These are phyloP conservation scores for Rhynchospora pubera DNA, from an alignment of 176 grass and related monocot genomes.

Conservation along the genomic window DNA sequence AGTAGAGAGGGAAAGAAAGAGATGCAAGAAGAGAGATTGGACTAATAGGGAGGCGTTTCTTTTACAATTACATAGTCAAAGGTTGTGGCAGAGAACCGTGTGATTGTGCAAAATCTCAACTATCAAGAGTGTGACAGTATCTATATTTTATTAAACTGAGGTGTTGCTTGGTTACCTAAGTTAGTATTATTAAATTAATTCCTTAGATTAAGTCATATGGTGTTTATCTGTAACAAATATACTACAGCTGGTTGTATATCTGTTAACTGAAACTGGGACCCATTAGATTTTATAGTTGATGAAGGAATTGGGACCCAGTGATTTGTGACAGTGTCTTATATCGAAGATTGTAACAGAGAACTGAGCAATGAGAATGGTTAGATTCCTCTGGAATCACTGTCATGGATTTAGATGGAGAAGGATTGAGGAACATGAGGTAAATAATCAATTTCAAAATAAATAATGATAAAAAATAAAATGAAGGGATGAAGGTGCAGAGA, in stretches of 20 bases:
- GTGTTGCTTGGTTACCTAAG: conserved; percentile 10
- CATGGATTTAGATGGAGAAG: background rate
- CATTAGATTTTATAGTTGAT: background rate
- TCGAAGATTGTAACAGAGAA: background rate
- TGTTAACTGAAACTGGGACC: background rate
- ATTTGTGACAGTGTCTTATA: background rate
- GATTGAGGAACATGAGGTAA: background rate
- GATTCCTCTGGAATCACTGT: conserved; percentile 3
- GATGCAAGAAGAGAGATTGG: background rate
- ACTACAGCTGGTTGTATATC: background rate
- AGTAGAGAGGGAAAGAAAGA: background rate
- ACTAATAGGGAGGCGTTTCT: background rate
- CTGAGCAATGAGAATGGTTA: background rate
- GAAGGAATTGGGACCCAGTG: background rate
- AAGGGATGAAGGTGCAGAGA: background rate
- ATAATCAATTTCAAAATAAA: background rate
- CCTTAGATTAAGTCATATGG: background rate
- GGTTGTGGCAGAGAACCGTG: conserved; percentile 3
- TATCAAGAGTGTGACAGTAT: background rate
- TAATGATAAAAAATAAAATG: background rate
- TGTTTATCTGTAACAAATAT: background rate
- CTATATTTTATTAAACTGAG: background rate
- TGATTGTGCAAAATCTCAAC: conserved; percentile 16
- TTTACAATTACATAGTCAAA: conserved; percentile 11
- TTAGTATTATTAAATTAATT: background rate